These are phyloP conservation scores for Coemansia javaensis DNA, from an alignment of 192 early-diverging fungal species.

Conservation along the genomic window DNA sequence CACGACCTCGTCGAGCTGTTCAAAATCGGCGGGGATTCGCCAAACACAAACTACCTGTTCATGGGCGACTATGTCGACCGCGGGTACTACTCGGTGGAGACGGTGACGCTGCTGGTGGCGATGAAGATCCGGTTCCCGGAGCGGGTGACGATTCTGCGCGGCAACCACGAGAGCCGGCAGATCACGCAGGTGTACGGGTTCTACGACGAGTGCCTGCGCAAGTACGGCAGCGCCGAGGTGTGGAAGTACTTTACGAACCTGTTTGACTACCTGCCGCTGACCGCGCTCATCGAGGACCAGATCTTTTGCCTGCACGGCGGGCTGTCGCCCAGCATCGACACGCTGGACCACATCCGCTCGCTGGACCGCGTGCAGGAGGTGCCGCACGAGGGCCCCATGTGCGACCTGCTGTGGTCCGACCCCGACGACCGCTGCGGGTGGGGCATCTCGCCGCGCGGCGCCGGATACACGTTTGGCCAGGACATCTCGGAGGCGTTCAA, in stretches of 20 bases:
- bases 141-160: conserved; percentile 91
- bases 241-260: conserved; percentile 98
- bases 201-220: conserved; percentile 97
- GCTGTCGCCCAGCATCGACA: conserved; percentile 87
- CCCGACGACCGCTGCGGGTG: conserved; percentile 84
- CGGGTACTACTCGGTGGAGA: conserved; percentile 98
- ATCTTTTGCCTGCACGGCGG: conserved; percentile 99
- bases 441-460: conserved; percentile 83
- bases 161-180: conserved; percentile 98
- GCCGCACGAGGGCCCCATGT: conserved; percentile 84
- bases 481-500: conserved; percentile 83
- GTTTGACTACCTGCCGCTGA: conserved; percentile 95
- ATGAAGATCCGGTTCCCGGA: conserved; percentile 91
- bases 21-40: conserved; percentile 92
- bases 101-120: conserved; percentile 89
- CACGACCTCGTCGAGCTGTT: conserved; percentile 97
- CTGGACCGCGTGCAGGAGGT: conserved; percentile 94
- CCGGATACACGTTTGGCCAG: conserved; percentile 85
- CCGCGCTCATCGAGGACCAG: conserved; percentile 93
- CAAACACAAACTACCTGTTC: conserved; percentile 97
- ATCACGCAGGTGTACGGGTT: conserved; percentile 99
- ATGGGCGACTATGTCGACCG: conserved; percentile 99
- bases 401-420: conserved; percentile 84
- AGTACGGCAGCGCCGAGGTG: conserved; percentile 97
- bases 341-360: conserved; percentile 94